Conservation (phyloP, 345 rosid species). For the Schrenkiella parvula region DNA sequence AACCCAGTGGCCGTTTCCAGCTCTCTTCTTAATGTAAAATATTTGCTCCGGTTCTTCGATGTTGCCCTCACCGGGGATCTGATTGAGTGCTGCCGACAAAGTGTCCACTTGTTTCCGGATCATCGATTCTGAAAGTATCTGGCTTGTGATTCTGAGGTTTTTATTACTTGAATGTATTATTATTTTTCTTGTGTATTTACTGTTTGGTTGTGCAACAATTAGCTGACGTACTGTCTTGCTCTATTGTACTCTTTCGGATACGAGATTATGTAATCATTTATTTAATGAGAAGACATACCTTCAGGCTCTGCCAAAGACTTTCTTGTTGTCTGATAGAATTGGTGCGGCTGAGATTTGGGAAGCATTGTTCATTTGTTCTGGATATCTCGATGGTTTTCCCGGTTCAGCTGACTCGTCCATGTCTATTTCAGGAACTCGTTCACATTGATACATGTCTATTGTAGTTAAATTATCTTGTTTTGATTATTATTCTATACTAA, state of each 20-base stretch:
- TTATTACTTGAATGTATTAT: neutral
- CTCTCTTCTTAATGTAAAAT: constrained; percentile 45
- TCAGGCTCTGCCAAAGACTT: constrained; percentile 1
- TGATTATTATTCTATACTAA: neutral
- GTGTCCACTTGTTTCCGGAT: constrained; percentile 10
- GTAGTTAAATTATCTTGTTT: too few relatives aligned
- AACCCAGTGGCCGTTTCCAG: constrained; percentile 79
- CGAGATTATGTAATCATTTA: constrained; percentile 15
- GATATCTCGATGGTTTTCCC: neutral
- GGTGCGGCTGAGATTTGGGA: neutral
- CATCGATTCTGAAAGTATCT: neutral
- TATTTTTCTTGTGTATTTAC: neutral
- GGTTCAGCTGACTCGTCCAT: neutral
- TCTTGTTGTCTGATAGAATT: neutral
- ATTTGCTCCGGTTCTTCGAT: neutral
- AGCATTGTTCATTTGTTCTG: neutral
- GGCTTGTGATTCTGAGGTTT: constrained; percentile 15
- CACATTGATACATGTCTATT: too few relatives aligned
- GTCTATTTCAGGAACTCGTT: neutral
- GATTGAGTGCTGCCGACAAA: constrained; percentile 3
- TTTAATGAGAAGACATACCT: constrained; percentile 8
- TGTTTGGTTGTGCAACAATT: constrained; percentile 24
- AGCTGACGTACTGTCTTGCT: constrained; percentile 6
- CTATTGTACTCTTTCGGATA: constrained; percentile 6
- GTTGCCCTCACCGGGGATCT: neutral